These are phyloP conservation scores for Phytophthora pluvialis DNA, from an alignment of 352 stramenopile species.

Conservation along the genomic window DNA sequence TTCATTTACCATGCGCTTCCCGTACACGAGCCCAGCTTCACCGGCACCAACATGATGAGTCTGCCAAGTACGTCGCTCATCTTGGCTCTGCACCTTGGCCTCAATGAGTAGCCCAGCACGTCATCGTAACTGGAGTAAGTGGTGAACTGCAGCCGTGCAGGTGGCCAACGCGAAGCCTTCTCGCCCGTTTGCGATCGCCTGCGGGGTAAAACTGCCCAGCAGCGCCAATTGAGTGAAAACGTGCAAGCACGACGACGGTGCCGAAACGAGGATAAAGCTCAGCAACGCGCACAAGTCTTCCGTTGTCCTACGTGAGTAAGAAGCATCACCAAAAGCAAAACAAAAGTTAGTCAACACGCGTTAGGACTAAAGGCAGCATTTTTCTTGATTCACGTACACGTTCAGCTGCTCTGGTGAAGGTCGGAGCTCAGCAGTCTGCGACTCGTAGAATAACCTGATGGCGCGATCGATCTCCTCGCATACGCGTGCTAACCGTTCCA, in stretches of 20 bases:
- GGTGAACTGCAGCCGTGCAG: conserved; percentile 49
- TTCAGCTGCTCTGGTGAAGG: conserved; percentile 40
- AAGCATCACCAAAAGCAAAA: neutral
- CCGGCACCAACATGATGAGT: too few relatives aligned
- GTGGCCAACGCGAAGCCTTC: conserved; percentile 66
- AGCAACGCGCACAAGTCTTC: conserved; percentile 59
- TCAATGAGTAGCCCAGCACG: neutral
- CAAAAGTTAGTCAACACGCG: neutral
- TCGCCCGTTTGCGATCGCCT: conserved; percentile 36
- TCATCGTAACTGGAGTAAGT: conserved; percentile 43
- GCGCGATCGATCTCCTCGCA: conserved; percentile 54
- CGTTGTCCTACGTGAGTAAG: conserved; percentile 35
- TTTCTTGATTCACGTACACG: conserved; percentile 30
- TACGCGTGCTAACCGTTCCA: conserved; percentile 47
- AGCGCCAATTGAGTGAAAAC: conserved; percentile 67
- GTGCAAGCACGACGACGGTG: conserved; percentile 51
- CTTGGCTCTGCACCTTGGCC: too few relatives aligned
- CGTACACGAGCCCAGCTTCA: too few relatives aligned
- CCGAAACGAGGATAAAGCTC: conserved; percentile 58
- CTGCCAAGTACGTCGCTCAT: too few relatives aligned
- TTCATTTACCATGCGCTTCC: too few relatives aligned
- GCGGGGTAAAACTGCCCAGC: conserved; percentile 57
- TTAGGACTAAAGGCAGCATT: neutral
- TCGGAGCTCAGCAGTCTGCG: conserved; percentile 14
- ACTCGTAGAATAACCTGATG: conserved; percentile 53